Base-by-base conservation (phyloP, 2,329 filamentous ascomycete genomes). In the Diaporthe helianthi region DNA sequence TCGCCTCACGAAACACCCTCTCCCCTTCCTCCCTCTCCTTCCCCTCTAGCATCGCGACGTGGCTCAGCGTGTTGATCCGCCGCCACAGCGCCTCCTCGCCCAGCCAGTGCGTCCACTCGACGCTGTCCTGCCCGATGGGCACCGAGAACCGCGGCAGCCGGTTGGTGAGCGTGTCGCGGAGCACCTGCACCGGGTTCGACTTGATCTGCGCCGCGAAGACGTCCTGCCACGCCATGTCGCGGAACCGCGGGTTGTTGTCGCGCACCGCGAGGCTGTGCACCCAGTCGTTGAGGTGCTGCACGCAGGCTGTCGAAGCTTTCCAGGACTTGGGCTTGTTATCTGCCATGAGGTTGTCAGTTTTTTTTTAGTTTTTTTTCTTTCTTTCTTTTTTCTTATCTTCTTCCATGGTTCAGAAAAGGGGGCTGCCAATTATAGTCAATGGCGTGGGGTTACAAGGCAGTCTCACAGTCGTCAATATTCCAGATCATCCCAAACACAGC, bases 381-480 rank as follows among this genome's bases (percentile, higher is more conserved):
- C n/a, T n/a, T n/a, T n/a, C n/a, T n/a, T n/a, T n/a, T n/a, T n/a
- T n/a, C n/a, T n/a, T n/a, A n/a, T n/a, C n/a, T n/a, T n/a, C n/a
- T n/a, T n/a, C n/a, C n/a, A n/a, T n/a, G n/a, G n/a, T n/a, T n/a
- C n/a, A n/a, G n/a, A n/a, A n/a, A n/a, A n/a, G n/a, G n/a, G n/a
- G n/a, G n/a, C n/a, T n/a, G n/a, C n/a, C n/a, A n/a, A n/a, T n/a
- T n/a, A n/a, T n/a, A n/a, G n/a, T n/a, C n/a, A 52, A 8, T 24
- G 8, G 22, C 19, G 4, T 15, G 17, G 24, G 15, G 22, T 41
- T 19, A 1, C 22, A 2, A 22, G 22, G 15, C 6, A 24, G 8
- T 24, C 41, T 60, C 67, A 80, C 90, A 92, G 72, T 92, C 89
- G 76, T 93, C 90, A 70, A 90, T 82, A 74, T 93, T 93, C 91